Evolutionary conservation across 108 stramenopile species (phyloP).

Genomic region (Epithemia pelagica): DNA sequence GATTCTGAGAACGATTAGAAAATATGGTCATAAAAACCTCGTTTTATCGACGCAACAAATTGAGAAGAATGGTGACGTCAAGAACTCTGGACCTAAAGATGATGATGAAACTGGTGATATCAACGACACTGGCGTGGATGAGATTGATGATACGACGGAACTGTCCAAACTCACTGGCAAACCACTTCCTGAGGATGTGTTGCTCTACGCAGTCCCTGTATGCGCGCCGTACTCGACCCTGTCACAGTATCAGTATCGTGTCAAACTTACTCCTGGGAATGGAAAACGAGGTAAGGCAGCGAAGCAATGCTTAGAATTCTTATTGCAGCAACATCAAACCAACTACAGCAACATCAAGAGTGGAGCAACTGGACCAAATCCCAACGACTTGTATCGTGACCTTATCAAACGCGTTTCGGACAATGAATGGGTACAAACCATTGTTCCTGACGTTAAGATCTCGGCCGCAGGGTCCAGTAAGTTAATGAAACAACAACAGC

Average conservation of each 20-base stretch:
- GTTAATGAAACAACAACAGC: constrained; percentile 36
- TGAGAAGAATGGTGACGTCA: constrained; percentile 69
- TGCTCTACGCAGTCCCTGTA: constrained; percentile 87
- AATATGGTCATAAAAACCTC: constrained; percentile 49
- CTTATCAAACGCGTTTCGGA: constrained; percentile 75
- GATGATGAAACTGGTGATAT: constrained; percentile 16
- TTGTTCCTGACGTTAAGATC: constrained; percentile 75
- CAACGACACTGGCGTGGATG: constrained; percentile 41
- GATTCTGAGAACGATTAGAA: constrained; percentile 70
- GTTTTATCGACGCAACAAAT: constrained; percentile 57
- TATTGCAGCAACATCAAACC: constrained; percentile 33
- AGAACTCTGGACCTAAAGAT: constrained; percentile 21
- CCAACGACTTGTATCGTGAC: constrained; percentile 9
- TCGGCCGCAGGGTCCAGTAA: constrained; percentile 80
- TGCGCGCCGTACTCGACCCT: constrained; percentile 90
- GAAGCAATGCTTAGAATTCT: constrained; percentile 78
- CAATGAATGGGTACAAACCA: constrained; percentile 78
- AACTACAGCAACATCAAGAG: not conserved
- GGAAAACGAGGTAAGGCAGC: constrained; percentile 81
- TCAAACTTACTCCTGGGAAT: constrained; percentile 83
- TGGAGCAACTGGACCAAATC: not conserved
- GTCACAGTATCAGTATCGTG: constrained; percentile 77
- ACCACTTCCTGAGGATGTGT: constrained; percentile 68
- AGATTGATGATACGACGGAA: constrained; percentile 71
- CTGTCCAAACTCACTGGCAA: constrained; percentile 76